Conservation (phyloP, 2,329 filamentous ascomycete species). For the Sclerotinia sclerotiorum region DNA sequence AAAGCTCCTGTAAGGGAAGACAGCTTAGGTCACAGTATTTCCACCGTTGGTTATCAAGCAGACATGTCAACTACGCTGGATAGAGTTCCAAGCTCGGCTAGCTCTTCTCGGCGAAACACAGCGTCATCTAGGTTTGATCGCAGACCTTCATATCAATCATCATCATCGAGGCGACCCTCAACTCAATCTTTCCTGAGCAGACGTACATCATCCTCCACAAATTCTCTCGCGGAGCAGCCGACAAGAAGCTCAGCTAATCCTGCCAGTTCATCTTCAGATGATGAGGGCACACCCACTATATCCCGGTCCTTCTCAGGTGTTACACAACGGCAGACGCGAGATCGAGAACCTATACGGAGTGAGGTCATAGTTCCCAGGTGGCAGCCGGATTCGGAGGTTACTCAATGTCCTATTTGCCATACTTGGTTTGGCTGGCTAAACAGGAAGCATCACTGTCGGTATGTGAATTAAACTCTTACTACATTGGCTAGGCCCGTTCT, state of each 20-base stretch:
- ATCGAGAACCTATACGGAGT: conserved; percentile 1
- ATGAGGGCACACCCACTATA: conserved; percentile 19
- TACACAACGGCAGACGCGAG: conserved; percentile 8
- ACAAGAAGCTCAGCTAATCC: conserved; percentile 6
- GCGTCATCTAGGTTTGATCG: conserved; percentile 17
- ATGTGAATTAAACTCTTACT: conserved; percentile 38
- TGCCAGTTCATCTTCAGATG: conserved; percentile 8
- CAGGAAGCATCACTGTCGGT: conserved; percentile 91
- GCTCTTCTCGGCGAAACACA: conserved; percentile 18
- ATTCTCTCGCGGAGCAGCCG: background rate
- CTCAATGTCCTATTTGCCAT: conserved; percentile 80
- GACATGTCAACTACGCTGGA: conserved; percentile 22
- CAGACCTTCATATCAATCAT: conserved; percentile 23
- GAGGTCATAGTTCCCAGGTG: conserved; percentile 66
- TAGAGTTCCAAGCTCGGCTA: conserved; percentile 11
- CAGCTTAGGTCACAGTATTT: conserved; percentile 13
- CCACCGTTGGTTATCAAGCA: conserved; percentile 22
- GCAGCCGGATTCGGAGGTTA: conserved; percentile 85
- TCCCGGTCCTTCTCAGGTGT: conserved; percentile 3
- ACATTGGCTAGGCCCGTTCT: background rate
- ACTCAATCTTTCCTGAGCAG: conserved; percentile 6
- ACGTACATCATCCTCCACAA: conserved; percentile 13
- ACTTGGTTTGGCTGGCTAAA: conserved; percentile 71
- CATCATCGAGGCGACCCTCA: conserved; percentile 20
- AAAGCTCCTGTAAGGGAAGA: conserved; percentile 23